A percentile compares a stretch with the other conserved stretches of the same genome.
phyloP scores from a whole-genome alignment of 192 early-diverging fungal species.

The Backusella australiensis region DNA sequence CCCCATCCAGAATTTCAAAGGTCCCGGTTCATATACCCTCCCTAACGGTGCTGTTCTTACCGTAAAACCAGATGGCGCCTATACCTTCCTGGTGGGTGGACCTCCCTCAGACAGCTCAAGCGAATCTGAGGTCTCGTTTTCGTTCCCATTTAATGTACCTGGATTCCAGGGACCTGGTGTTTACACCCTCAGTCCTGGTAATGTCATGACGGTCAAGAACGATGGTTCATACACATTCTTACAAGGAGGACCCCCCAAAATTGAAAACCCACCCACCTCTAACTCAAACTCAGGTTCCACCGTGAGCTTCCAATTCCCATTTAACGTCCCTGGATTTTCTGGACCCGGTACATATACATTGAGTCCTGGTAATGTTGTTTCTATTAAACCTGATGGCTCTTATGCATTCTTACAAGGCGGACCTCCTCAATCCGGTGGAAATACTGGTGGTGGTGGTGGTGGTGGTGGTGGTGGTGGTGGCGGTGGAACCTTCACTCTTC shows the following conservation, averaged over 20 bases:
- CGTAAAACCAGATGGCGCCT: background rate
- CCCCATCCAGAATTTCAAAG: background rate
- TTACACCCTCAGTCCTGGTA: background rate
- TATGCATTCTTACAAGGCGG: background rate
- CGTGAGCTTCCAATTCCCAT: background rate
- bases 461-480: background rate
- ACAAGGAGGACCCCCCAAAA: background rate
- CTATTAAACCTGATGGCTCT: background rate
- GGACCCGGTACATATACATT: background rate
- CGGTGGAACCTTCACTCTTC: background rate
- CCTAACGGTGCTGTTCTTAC: background rate
- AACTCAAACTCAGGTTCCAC: background rate
- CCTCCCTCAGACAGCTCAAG: background rate
- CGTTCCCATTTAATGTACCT: background rate
- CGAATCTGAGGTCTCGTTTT: too few species aligned
- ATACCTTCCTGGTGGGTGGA: background rate
- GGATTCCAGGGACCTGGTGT: background rate
- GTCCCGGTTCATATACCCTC: background rate
- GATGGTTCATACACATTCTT: background rate
- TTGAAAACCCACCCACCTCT: too few species aligned
- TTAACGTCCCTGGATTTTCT: background rate
- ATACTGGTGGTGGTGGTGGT: too few species aligned
- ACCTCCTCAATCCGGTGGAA: background rate
- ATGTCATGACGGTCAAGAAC: too few species aligned
- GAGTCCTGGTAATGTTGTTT: constrained; percentile 1